phyloP scores from a whole-genome alignment of 2,329 filamentous ascomycete genomes.

The Hymenoscyphus fraxineus region DNA sequence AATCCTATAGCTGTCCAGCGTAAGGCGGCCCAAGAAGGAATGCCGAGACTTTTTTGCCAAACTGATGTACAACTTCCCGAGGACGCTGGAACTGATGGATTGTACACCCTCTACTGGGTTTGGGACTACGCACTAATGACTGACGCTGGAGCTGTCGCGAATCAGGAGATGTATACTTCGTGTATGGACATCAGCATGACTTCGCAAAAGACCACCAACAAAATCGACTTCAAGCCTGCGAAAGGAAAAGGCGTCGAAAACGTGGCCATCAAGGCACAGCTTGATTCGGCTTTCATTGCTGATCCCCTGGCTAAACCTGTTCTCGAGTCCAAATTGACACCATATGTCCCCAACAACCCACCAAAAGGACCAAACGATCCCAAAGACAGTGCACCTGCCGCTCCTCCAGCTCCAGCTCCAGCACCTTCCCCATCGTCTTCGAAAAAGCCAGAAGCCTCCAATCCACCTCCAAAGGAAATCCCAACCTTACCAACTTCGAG shows the following conservation, averaged over 20 bases:
- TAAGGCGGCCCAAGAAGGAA: conserved; percentile 46
- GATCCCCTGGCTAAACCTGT: conserved; percentile 9
- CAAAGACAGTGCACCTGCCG: not conserved
- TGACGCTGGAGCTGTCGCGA: conserved; percentile 41
- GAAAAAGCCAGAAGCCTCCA: too few species aligned
- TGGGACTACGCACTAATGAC: conserved; percentile 82
- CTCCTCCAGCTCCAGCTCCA: not conserved
- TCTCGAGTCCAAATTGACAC: not conserved
- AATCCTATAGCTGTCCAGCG: conserved; percentile 55
- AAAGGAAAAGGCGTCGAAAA: conserved; percentile 1
- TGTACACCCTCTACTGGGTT: conserved; percentile 88
- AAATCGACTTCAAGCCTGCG: not conserved
- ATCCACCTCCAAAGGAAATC: too few species aligned
- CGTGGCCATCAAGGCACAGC: conserved; percentile 11
- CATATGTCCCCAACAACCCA: not conserved
- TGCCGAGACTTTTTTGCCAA: conserved; percentile 69
- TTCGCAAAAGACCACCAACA: conserved; percentile 19
- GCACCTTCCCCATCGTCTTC: not conserved
- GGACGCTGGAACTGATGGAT: conserved; percentile 56
- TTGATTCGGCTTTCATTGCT: conserved; percentile 12
- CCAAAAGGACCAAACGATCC: not conserved
- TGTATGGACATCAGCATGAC: conserved; percentile 49
- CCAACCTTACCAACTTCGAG: not conserved
- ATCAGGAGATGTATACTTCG: conserved; percentile 56
- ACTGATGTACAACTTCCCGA: conserved; percentile 72